Conservation (phyloP, 2,329 filamentous ascomycete species). For the Cryoendolithus antarcticus region DNA sequence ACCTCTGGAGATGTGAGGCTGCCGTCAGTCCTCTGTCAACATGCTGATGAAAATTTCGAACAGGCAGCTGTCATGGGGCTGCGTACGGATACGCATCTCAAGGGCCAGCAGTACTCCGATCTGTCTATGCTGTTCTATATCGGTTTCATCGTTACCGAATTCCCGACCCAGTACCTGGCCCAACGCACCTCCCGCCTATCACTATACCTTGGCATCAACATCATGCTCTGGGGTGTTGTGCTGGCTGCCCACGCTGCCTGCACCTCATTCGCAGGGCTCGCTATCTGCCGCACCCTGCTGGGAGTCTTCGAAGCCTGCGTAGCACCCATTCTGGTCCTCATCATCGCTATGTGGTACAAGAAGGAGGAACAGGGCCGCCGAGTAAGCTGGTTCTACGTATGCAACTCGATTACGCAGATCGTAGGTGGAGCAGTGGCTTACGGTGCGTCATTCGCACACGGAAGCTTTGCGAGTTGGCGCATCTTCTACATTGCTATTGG, state of each 20-base stretch:
- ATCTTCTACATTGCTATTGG: conserved; percentile 23
- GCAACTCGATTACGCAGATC: conserved; percentile 4
- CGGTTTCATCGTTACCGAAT: conserved; percentile 36
- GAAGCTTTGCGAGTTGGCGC: conserved; percentile 12
- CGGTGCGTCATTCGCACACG: conserved; percentile 5
- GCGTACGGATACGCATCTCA: conserved; percentile 19
- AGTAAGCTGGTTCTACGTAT: conserved; percentile 23
- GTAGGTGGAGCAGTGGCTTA: conserved; percentile 7
- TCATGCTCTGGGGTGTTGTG: conserved; percentile 50
- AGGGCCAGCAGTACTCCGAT: conserved; percentile 9
- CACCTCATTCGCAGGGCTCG: conserved; percentile 46
- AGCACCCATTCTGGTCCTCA: conserved; percentile 42
- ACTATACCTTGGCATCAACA: conserved; percentile 50
- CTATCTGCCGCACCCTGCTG: conserved; percentile 43
- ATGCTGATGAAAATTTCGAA: too few species aligned
- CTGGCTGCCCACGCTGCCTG: conserved; percentile 51
- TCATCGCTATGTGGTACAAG: conserved; percentile 37
- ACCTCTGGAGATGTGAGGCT: not conserved
- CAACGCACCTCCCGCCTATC: conserved; percentile 44
- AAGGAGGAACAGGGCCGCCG: conserved; percentile 47
- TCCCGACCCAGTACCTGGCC: conserved; percentile 54
- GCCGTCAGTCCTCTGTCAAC: too few species aligned
- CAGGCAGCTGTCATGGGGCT: not conserved
- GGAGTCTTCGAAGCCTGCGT: conserved; percentile 44
- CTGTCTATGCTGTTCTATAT: conserved; percentile 15